Evolutionary conservation across 345 rosid species (phyloP).

Genomic region (Adansonia digitata): DNA sequence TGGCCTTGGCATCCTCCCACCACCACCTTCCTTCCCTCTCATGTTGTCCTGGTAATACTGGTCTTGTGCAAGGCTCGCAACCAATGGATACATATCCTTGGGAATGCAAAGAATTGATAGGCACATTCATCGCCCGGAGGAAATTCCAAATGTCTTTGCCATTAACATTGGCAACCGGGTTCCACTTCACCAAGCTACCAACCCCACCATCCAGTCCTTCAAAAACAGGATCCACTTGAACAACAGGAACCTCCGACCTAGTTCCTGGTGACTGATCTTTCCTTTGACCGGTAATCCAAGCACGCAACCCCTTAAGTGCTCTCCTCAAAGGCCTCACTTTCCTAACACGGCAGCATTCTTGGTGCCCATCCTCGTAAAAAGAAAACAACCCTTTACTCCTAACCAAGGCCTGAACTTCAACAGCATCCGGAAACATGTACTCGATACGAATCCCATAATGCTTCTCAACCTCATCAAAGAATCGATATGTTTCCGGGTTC

Average conservation of each 20-base stretch:
- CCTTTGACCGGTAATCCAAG: slow-evolving; percentile 97
- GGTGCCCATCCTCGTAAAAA: slow-evolving; percentile 94
- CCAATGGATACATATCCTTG: slow-evolving; percentile 89
- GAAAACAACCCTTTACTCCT: slow-evolving; percentile 91
- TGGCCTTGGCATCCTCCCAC: slow-evolving; percentile 99
- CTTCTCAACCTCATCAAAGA: slow-evolving; percentile 75
- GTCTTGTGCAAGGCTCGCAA: slow-evolving; percentile 97
- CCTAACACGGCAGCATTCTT: slow-evolving; percentile 95
- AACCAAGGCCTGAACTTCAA: slow-evolving; percentile 86
- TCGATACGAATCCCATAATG: slow-evolving; percentile 73
- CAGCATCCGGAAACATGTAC: slow-evolving; percentile 94
- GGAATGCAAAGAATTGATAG: slow-evolving; percentile 69
- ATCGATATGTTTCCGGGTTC: slow-evolving; percentile 75
- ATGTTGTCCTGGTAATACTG: slow-evolving; percentile 93
- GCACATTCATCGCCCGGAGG: slow-evolving; percentile 80
- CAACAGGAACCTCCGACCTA: slow-evolving; percentile 78
- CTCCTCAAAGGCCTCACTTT: slow-evolving; percentile 92
- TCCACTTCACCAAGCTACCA: slow-evolving; percentile 97
- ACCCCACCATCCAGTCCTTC: slow-evolving; percentile 88
- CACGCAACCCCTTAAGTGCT: slow-evolving; percentile 86
- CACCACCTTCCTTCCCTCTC: slow-evolving; percentile 99
- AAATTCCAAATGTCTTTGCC: slow-evolving; percentile 78
- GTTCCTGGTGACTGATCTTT: slow-evolving; percentile 95
- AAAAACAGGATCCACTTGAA: slow-evolving; percentile 84
- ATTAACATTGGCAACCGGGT: slow-evolving; percentile 75